Conservation (phyloP, 306 rosid genomes). For the Dryas drummondii region DNA sequence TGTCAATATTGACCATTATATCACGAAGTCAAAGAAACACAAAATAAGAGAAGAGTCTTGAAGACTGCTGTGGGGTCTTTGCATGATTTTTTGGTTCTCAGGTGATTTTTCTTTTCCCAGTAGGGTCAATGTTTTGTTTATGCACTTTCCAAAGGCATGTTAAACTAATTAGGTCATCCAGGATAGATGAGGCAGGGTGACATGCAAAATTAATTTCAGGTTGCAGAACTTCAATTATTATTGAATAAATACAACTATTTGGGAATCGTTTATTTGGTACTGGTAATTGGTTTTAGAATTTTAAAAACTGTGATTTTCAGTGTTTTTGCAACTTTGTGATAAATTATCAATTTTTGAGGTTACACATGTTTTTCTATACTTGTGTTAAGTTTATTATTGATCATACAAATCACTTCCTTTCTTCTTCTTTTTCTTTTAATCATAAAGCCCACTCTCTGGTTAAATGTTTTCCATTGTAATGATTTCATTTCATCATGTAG, state of each 20-base stretch:
- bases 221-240: background rate
- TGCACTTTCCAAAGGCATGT: too few species aligned
- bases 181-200: too few species aligned
- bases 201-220: background rate
- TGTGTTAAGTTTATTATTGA: too few species aligned
- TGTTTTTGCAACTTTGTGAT: background rate
- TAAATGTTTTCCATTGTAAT: too few species aligned
- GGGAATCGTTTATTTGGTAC: background rate
- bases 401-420: too few species aligned
- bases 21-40: conserved; percentile 20
- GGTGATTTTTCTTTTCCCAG: too few species aligned
- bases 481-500: too few species aligned
- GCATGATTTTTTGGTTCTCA: too few species aligned
- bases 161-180: too few species aligned
- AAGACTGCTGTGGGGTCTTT: background rate
- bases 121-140: too few species aligned
- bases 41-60: background rate
- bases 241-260: background rate
- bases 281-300: background rate
- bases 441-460: too few species aligned
- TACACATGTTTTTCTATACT: background rate
- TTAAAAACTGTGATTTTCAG: background rate
- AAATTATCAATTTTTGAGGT: conserved; percentile 21
- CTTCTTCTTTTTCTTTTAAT: too few species aligned
- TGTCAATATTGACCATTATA: background rate